phyloP scores from a whole-genome alignment of 768 basidiomycete species.

The Rhodosporidiobolus sp. region DNA sequence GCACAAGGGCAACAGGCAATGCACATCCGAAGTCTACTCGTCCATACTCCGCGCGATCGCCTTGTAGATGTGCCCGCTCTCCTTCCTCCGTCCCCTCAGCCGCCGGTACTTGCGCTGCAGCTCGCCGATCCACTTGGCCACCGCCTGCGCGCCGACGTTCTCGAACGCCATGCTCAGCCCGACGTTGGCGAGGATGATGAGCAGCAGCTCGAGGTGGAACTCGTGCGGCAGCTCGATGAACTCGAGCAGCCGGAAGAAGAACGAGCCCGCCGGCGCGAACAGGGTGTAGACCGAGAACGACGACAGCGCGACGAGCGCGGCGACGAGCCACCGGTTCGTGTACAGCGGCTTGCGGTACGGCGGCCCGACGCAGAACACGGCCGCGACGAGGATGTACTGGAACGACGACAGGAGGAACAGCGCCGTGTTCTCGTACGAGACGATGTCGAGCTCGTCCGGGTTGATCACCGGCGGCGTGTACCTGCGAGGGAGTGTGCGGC shows the following conservation, averaged over 20 bases:
- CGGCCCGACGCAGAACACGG: slow-evolving; percentile 95
- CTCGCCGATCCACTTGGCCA: slow-evolving; percentile 46
- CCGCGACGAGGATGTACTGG: slow-evolving; percentile 96
- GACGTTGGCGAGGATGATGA: slow-evolving; percentile 68
- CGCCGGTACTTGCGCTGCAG: slow-evolving; percentile 45
- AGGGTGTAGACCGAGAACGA: slow-evolving; percentile 74
- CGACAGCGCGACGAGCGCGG: slow-evolving; percentile 65
- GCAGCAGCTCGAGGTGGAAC: slow-evolving; percentile 68
- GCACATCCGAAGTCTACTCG: background rate
- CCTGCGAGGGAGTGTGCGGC: slow-evolving; percentile 53
- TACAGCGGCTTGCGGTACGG: slow-evolving; percentile 93
- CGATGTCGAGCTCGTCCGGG: slow-evolving; percentile 71
- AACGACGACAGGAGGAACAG: slow-evolving; percentile 93
- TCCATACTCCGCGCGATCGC: slow-evolving; percentile 70
- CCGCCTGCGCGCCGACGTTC: slow-evolving; percentile 38
- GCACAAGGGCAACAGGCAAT: too few species aligned
- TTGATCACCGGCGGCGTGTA: slow-evolving; percentile 68
- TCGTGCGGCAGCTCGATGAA: slow-evolving; percentile 69
- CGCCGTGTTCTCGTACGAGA: slow-evolving; percentile 86
- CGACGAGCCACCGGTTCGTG: slow-evolving; percentile 82
- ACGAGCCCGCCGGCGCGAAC: slow-evolving; percentile 61
- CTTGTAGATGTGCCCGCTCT: slow-evolving; percentile 78
- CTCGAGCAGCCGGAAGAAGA: slow-evolving; percentile 63
- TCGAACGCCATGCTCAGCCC: slow-evolving; percentile 71
- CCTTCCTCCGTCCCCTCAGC: slow-evolving; percentile 52